Evolutionary conservation across 2,329 filamentous ascomycete genomes (phyloP), one percentile per base, ranked within the genome.

Genomic region (Fusarium pilosicola): DNA sequence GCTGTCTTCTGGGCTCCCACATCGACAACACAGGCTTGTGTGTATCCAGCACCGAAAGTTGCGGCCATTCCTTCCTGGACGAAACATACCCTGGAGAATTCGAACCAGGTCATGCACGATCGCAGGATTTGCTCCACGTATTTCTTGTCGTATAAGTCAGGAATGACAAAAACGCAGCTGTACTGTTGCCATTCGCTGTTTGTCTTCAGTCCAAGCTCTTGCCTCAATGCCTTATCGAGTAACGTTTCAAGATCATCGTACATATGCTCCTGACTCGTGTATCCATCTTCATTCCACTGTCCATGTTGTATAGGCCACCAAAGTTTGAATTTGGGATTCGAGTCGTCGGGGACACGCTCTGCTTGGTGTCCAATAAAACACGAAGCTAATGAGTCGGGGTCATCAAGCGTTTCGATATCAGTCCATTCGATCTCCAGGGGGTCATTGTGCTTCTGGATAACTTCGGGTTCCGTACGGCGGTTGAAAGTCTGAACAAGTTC

Each of bases 1-100:
- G 96, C 97, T 3, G 96, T 98, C 87, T 99, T 99, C 80, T 98
- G 95, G 2, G 96, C 96, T 18, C 96, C 96, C 64, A 99, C 93
- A 80, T 99, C 96, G 17, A 99, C 95, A 63, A 99, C 95, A 77
- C 96, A 99, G 26, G 94, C 93, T 71, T 94, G 94, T 2, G 95
- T 97, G 79, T 97, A 98, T 13, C 96, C 96, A 8, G 96, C 96
- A 18, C 96, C 96, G 80, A 97, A 99, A 0, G 95, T 96, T 7
- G 95, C 96, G 1, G 96, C 95, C 79, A 98, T 90, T 79, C 95
- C 97, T 84, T 99, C 96, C 81, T 99, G 96, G 67, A 98, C 95
- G 80, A 99, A 97, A 81, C 94, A 97, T 55, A 98, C 91, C 63
- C 93, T 91, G 72, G 90, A 93, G 80, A 99, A 97, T 64, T 95